phyloP scores from a whole-genome alignment of 2,329 filamentous ascomycete genomes.

The Penicillium sp. region DNA sequence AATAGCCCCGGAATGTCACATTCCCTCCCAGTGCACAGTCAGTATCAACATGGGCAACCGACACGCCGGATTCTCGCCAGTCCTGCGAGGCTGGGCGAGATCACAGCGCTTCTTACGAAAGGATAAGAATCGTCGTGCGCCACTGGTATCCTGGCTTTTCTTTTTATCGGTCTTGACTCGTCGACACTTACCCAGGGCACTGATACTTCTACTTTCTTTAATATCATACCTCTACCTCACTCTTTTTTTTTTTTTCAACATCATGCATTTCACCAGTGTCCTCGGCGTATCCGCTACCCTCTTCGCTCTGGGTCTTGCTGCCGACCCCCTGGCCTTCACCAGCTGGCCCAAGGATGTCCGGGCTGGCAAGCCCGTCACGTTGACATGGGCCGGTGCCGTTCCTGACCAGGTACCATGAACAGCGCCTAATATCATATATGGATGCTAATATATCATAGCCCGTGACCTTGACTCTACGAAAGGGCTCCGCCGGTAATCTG shows the following conservation, averaged over 20 bases:
- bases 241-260: constrained; percentile 6
- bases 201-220: constrained; percentile 15
- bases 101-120: background rate
- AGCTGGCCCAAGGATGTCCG: constrained; percentile 48
- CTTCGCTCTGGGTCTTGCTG: constrained; percentile 47
- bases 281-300: constrained; percentile 46
- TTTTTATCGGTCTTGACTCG: constrained; percentile 3
- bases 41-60: constrained; percentile 16
- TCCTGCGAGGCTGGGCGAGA: constrained; percentile 8
- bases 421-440: background rate
- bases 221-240: constrained; percentile 4
- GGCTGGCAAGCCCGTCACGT: constrained; percentile 49
- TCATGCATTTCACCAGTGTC: constrained; percentile 53
- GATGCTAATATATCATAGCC: constrained; percentile 30
- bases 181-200: constrained; percentile 2
- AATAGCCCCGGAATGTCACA: constrained; percentile 22
- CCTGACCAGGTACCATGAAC: constrained; percentile 32
- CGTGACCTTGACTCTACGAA: constrained; percentile 56
- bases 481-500: constrained; percentile 52
- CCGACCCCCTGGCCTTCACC: constrained; percentile 51
- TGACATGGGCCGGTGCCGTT: constrained; percentile 49
- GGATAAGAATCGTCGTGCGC: constrained; percentile 22
- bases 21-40: constrained; percentile 12
- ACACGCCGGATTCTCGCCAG: constrained; percentile 1
- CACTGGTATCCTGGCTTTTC: constrained; percentile 5